These are phyloP conservation scores for Neodidymelliopsis sp. DNA, from an alignment of 2,329 filamentous ascomycete genomes.

Conservation along the genomic window DNA sequence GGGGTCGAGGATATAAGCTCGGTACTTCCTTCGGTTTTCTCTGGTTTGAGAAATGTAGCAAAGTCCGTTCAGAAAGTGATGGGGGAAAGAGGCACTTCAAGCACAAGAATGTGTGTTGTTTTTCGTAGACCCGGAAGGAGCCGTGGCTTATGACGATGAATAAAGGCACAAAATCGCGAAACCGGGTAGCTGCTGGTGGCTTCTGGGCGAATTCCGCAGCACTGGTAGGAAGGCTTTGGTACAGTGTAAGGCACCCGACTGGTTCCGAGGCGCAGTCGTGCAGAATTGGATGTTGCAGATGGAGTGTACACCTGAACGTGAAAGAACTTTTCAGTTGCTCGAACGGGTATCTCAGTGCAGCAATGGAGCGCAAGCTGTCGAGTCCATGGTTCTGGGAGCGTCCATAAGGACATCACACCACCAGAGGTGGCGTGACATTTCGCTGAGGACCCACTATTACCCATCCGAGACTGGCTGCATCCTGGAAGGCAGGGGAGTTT, in stretches of 20 bases:
- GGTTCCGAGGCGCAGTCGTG: slow-evolving; percentile 17
- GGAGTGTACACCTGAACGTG: slow-evolving; percentile 17
- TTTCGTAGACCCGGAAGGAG: slow-evolving; percentile 14
- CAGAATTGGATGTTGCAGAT: slow-evolving; percentile 24
- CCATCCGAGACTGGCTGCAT: slow-evolving; percentile 15
- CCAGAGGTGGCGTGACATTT: slow-evolving; percentile 46
- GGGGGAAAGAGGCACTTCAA: not conserved
- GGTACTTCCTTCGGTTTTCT: slow-evolving; percentile 19
- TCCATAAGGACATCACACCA: slow-evolving; percentile 40
- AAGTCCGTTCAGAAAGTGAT: slow-evolving; percentile 2
- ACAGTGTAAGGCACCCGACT: slow-evolving; percentile 11
- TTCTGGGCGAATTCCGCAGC: slow-evolving; percentile 13
- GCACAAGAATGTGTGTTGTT: slow-evolving; percentile 2
- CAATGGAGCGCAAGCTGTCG: slow-evolving; percentile 21
- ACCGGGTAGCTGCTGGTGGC: slow-evolving; percentile 24
- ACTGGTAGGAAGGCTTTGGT: slow-evolving; percentile 13
- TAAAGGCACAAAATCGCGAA: slow-evolving; percentile 24
- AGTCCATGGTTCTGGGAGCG: slow-evolving; percentile 16
- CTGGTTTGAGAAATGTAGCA: slow-evolving; percentile 7
- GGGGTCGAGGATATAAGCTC: slow-evolving; percentile 38
- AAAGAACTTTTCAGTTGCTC: slow-evolving; percentile 19
- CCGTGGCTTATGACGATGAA: slow-evolving; percentile 32
- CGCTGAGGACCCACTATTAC: slow-evolving; percentile 20
- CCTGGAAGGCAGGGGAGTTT: slow-evolving; percentile 6
- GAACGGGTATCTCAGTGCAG: slow-evolving; percentile 29